phyloP scores from a whole-genome alignment of 345 rosid species.

The Streptanthus diversifolius region DNA sequence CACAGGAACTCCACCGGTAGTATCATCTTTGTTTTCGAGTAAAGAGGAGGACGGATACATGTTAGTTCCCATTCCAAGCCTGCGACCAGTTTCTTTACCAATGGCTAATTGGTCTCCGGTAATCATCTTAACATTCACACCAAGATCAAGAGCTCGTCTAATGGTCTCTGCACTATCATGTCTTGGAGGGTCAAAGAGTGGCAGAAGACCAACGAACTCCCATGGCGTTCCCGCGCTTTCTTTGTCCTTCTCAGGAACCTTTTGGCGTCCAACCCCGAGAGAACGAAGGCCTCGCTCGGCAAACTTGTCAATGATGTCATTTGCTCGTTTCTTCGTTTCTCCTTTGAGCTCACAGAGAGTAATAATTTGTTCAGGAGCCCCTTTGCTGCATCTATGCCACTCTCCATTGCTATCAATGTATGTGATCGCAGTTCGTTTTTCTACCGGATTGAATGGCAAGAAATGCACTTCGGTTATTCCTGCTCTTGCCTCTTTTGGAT shows the following conservation, averaged over 20 bases:
- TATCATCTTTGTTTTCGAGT: slow-evolving; percentile 58
- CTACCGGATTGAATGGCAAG: slow-evolving; percentile 83
- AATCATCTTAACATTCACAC: slow-evolving; percentile 95
- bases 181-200: slow-evolving; percentile 93
- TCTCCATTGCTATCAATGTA: slow-evolving; percentile 56
- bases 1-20: slow-evolving; percentile 50
- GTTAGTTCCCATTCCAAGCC: slow-evolving; percentile 95
- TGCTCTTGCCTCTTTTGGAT: slow-evolving; percentile 84
- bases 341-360: slow-evolving; percentile 51
- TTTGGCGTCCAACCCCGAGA: slow-evolving; percentile 58
- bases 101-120: slow-evolving; percentile 91
- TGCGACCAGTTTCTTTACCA: slow-evolving; percentile 89
- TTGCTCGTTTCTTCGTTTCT: slow-evolving; percentile 52
- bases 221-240: slow-evolving; percentile 69
- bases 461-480: slow-evolving; percentile 72
- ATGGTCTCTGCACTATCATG: slow-evolving; percentile 97
- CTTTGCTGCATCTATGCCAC: slow-evolving; percentile 83
- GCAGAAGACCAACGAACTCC: slow-evolving; percentile 85
- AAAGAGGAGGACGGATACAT: slow-evolving; percentile 93
- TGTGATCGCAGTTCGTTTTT: slow-evolving; percentile 81
- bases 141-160: slow-evolving; percentile 74
- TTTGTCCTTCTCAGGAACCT: slow-evolving; percentile 57
- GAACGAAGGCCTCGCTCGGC: slow-evolving; percentile 86
- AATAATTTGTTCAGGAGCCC: slow-evolving; percentile 77
- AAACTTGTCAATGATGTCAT: slow-evolving; percentile 69